A percentile compares a stretch with the other conserved stretches of the same genome.
Evolutionary conservation across 108 stramenopile genomes (phyloP).

Genomic region (Skeletonema menzelii): DNA sequence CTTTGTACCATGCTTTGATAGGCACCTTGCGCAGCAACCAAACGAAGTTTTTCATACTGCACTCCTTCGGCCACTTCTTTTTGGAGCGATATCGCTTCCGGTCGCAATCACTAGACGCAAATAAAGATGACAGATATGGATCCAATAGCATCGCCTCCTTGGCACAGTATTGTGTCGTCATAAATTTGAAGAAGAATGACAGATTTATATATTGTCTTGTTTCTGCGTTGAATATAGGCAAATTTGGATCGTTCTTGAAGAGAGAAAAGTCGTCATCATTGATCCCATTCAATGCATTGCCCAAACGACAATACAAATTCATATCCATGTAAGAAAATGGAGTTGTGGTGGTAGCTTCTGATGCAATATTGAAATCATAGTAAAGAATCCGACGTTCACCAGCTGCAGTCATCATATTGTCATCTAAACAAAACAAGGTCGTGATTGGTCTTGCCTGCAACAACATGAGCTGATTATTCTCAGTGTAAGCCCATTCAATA

Average conservation of each 20-base stretch:
- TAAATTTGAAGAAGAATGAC: conserved; percentile 16
- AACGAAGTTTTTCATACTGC: conserved; percentile 1
- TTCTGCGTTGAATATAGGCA: conserved; percentile 18
- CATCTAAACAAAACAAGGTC: conserved; percentile 25
- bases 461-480: conserved; percentile 1
- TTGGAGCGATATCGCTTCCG: conserved; percentile 17
- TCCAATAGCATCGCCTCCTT: conserved; percentile 5
- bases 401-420: conserved; percentile 28
- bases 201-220: conserved; percentile 30
- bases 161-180: conserved; percentile 15
- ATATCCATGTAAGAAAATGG: conserved; percentile 36
- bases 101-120: conserved; percentile 22
- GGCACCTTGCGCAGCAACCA: conserved; percentile 19
- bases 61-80: conserved; percentile 10
- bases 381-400: conserved; percentile 21
- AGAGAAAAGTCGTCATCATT: background rate
- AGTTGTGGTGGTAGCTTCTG: conserved; percentile 28
- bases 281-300: background rate
- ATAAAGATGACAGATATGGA: conserved; percentile 21
- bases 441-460: conserved; percentile 35
- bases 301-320: background rate
- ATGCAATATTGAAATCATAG: conserved; percentile 32
- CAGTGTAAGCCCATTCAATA: conserved; percentile 19
- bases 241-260: conserved; percentile 5
- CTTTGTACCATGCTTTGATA: conserved; percentile 5